Base-by-base conservation (phyloP, 2,329 filamentous ascomycete species). In the Colletotrichum lini region DNA sequence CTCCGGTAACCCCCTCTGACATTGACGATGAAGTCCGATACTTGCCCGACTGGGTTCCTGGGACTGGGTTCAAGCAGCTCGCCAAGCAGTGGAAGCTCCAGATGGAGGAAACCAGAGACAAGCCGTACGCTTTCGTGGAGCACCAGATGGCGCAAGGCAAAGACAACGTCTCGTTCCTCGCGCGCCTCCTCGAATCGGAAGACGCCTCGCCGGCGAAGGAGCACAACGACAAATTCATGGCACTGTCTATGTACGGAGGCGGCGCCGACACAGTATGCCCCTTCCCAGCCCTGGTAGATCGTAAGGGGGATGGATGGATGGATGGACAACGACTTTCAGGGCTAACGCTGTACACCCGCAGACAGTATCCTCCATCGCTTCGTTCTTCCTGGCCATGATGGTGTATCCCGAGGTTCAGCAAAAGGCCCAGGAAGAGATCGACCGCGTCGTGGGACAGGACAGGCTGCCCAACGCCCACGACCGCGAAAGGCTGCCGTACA, bases 391-490 rank as follows among this genome's bases (percentile, higher is more conserved):
- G 2, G 83, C 82, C 13, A 87, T 89, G 83, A 79, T 78, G 2
- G 53, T 85, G 4, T 80, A 81, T 60, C 87, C 87, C 0, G 82
- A 86, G 38, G 79, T 83, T 0, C 85, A 87, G 45, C 26, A 35
- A 2, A 71, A 63, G 23, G 89, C 88, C 0, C 85, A 87, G 74
- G 82, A 82, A 23, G 87, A 90, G 74, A 80, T 90, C 4, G 87
- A 89, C 73, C 76, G 79, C 1, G 82, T 89, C 1, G 80, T 90
- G 3, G 88, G 88, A 2, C 73, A 78, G 0, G 67, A 80, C 13
- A 81, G 88, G 3, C 80, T 84, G 10, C 88, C 88, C 0, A 78
- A 76, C 21, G 86, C 84, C 76, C 82, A 84, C 42, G 88, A 90
- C 74, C 80, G 82, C 26, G 77, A 80, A 0, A 77, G 80, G 4